Conservation (phyloP, 495 filamentous ascomycete genomes). For the Letharia columbiana region DNA sequence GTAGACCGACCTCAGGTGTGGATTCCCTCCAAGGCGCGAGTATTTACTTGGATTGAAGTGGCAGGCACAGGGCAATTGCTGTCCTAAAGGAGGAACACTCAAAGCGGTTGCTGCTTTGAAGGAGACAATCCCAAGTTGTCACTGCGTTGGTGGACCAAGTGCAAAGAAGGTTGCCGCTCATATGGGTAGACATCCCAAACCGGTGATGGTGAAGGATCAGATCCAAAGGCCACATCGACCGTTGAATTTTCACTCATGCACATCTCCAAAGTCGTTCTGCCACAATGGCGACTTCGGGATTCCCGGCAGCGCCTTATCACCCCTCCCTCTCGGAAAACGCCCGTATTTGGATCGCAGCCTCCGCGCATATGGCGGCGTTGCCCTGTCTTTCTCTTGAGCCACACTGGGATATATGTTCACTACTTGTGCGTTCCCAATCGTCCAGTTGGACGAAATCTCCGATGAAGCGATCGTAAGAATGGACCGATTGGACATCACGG, state of each 20-base stretch:
- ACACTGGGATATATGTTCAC: constrained; percentile 27
- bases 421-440: constrained; percentile 24
- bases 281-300: constrained; percentile 19
- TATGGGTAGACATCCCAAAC: not conserved
- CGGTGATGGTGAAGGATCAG: not conserved
- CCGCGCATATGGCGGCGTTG: constrained; percentile 17
- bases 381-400: constrained; percentile 11
- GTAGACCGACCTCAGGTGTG: not conserved
- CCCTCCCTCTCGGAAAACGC: constrained; percentile 17
- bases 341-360: constrained; percentile 21
- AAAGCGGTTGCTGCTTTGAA: not conserved
- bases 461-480: constrained; percentile 25
- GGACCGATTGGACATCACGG: constrained; percentile 25
- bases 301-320: constrained; percentile 21
- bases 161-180: not conserved
- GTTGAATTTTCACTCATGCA: not conserved
- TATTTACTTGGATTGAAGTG: not conserved
- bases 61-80: not conserved
- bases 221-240: not conserved
- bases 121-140: not conserved
- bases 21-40: not conserved
- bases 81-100: not conserved
- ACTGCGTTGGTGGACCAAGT: not conserved
- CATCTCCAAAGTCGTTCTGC: constrained; percentile 2
- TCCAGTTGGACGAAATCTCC: constrained; percentile 26